Percentiles rank a stretch among this genome's conserved stretches.
These are phyloP conservation scores for Irpex lacteus DNA, from an alignment of 1,284 basidiomycete species.

Conservation along the genomic window DNA sequence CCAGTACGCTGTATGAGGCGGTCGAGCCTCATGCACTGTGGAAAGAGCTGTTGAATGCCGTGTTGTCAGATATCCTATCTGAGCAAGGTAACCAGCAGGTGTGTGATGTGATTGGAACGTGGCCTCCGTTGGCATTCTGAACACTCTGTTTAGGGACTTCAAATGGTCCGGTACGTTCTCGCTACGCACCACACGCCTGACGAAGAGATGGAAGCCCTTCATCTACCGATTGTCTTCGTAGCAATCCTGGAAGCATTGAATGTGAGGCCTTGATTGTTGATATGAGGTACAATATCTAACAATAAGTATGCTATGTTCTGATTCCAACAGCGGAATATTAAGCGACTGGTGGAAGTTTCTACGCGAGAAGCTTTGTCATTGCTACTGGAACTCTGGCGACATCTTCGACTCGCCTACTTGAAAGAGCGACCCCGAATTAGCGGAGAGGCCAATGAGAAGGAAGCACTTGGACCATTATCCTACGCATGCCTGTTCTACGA, in stretches of 20 bases:
- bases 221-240: conserved; percentile 76
- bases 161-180: conserved; percentile 68
- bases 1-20: conserved; percentile 88
- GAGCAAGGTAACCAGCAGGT: conserved; percentile 47
- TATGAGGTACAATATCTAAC: background rate
- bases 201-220: conserved; percentile 77
- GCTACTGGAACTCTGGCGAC: conserved; percentile 49
- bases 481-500: conserved; percentile 63
- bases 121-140: background rate
- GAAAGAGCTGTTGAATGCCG: conserved; percentile 66
- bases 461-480: conserved; percentile 34
- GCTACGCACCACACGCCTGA: conserved; percentile 72
- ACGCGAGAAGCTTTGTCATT: conserved; percentile 45
- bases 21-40: conserved; percentile 89
- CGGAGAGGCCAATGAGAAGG: background rate
- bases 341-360: conserved; percentile 20
- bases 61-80: conserved; percentile 50
- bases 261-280: conserved; percentile 37
- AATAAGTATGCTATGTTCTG: background rate
- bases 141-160: conserved; percentile 46
- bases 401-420: conserved; percentile 34
- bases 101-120: background rate
- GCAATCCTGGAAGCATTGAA: conserved; percentile 61
- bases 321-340: conserved; percentile 31
- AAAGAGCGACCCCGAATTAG: conserved; percentile 14